Percentiles rank a stretch among this genome's conserved stretches.
phyloP scores from a whole-genome alignment of 2,329 filamentous ascomycete species.

The Myriosclerotinia curreyana region DNA sequence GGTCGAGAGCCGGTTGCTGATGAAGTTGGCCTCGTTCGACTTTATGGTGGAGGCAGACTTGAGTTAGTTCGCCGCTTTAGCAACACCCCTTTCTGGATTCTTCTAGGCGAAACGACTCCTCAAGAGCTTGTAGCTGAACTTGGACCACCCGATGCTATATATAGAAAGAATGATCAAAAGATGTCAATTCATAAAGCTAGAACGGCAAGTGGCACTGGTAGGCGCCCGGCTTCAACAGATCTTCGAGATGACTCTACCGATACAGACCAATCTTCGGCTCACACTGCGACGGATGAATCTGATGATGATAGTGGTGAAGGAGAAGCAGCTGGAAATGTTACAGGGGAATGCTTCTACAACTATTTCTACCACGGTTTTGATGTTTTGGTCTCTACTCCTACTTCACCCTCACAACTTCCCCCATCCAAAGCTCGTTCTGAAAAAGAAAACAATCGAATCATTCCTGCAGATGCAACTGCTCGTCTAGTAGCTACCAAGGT shows the following conservation, averaged over 20 bases:
- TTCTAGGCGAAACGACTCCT: slow-evolving; percentile 80
- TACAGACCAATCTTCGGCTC: slow-evolving; percentile 71
- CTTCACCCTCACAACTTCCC: slow-evolving; percentile 60
- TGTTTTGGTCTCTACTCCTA: slow-evolving; percentile 79
- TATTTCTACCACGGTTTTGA: slow-evolving; percentile 97
- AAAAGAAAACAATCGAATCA: slow-evolving; percentile 29
- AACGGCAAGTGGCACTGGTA: slow-evolving; percentile 50
- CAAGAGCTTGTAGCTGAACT: slow-evolving; percentile 90
- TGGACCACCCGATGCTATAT: slow-evolving; percentile 90
- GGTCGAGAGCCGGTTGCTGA: slow-evolving; percentile 79
- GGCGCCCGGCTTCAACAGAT: slow-evolving; percentile 45
- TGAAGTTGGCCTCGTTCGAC: slow-evolving; percentile 76
- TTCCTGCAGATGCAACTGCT: slow-evolving; percentile 45
- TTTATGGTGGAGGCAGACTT: slow-evolving; percentile 74
- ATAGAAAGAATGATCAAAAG: slow-evolving; percentile 83
- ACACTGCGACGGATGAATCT: slow-evolving; percentile 67
- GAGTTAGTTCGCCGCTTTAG: slow-evolving; percentile 74
- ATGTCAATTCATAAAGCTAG: slow-evolving; percentile 78
- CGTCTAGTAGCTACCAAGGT: slow-evolving; percentile 84
- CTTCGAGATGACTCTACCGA: slow-evolving; percentile 59
- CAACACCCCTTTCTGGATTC: slow-evolving; percentile 65
- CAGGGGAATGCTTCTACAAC: slow-evolving; percentile 87
- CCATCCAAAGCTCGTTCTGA: slow-evolving; percentile 45
- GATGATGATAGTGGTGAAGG: slow-evolving; percentile 62
- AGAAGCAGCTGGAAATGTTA: slow-evolving; percentile 51